Evolutionary conservation across 75 land plant genomes (phyloP), one percentile per base, ranked within the genome.

Genomic region (Cryptomeria japonica): DNA sequence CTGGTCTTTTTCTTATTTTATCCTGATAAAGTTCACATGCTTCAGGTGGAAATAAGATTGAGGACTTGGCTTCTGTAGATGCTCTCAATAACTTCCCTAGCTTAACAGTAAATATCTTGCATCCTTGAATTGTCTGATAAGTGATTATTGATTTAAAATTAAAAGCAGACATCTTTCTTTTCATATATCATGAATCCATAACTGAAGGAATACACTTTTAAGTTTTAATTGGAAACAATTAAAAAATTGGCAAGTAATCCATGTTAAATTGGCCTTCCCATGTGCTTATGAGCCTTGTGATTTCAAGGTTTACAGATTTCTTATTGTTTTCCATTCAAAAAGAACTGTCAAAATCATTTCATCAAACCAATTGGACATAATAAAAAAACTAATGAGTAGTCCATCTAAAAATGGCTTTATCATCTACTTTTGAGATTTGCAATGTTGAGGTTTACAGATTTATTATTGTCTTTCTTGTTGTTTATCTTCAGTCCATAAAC

Each of bases 11-110:
- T 2, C 41, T 22, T 39, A 87, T 14, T 79, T 34, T 38, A 51
- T 51, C 49, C 51, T 44, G 84, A 82, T 13, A 34, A 39, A 34
- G 38, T 25, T 88, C 25, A 25, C 79, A 68, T 92, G 75, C 83
- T 82, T 42, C 95, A 98, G 99, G 96, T 83, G 87, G 91, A 77
- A 98, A 98, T 89, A 91, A 92, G 39, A 94, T 98, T 86, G 91
- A 90, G 49, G 95, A 98, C 87, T 90, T 92, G 93, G 90, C 88
- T 9, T 94, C 98, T 79, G 84, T 97, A 78, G 96, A 98, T 87
- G 92, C 96, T 0, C 89, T 98, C 1, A 92, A 98, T 88, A 87
- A 85, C 34, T 96, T 98, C 46, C 99, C 99, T 14, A 93, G 88
- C 49, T 90, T 98, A 68, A 87, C 38, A 91, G 99, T 98, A 90